phyloP scores from a whole-genome alignment of 2,329 filamentous ascomycete species.

The Curvularia sp. region DNA sequence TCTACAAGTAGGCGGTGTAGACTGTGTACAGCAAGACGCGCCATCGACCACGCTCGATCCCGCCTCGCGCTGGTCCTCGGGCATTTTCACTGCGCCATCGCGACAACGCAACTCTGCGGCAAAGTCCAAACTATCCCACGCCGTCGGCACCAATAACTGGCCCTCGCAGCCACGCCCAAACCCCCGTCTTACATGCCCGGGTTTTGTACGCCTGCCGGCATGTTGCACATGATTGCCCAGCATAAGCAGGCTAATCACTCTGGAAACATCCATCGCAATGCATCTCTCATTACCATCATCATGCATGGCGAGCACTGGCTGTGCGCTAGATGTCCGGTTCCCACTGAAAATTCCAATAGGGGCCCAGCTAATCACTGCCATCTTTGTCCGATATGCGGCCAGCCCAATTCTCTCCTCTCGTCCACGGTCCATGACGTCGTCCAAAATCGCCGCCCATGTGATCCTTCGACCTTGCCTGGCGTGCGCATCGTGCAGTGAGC shows the following conservation, averaged over 20 bases:
- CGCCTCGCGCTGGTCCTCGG: background rate
- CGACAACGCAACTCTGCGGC: background rate
- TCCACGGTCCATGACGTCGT: slow-evolving; percentile 14
- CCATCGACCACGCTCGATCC: background rate
- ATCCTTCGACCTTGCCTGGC: slow-evolving; percentile 1
- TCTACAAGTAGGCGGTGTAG: slow-evolving; percentile 7
- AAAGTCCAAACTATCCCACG: background rate
- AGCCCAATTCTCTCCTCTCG: background rate
- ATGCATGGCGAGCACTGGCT: slow-evolving; percentile 11
- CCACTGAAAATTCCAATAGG: slow-evolving; percentile 9
- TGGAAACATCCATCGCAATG: slow-evolving; percentile 1
- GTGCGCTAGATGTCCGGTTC: slow-evolving; percentile 10
- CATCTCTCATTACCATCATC: background rate
- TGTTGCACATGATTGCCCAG: background rate
- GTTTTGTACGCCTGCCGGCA: background rate
- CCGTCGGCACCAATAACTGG: background rate
- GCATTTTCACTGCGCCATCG: background rate
- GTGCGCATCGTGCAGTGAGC: slow-evolving; percentile 3
- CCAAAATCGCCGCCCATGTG: slow-evolving; percentile 5
- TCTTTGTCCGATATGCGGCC: slow-evolving; percentile 7
- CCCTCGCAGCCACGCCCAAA: background rate
- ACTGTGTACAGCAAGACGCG: background rate
- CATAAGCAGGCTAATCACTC: slow-evolving; percentile 5
- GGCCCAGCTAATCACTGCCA: slow-evolving; percentile 7
- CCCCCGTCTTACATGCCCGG: background rate